Evolutionary conservation across 371 early-diverging fungal species (phyloP).

Genomic region (Apophysomyces variabilis): DNA sequence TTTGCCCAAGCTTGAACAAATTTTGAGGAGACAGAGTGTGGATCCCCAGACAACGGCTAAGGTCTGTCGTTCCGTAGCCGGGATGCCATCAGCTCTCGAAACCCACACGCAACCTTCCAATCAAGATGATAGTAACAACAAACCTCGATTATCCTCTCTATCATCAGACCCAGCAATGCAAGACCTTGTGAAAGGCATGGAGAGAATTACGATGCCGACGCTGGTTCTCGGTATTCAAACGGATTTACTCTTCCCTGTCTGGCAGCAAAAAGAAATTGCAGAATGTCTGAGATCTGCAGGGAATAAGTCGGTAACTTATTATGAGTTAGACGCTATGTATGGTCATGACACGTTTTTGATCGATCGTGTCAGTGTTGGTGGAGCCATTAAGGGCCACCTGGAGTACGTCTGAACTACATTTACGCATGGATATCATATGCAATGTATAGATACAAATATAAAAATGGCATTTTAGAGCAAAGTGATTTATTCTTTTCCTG

Average conservation of each 20-base stretch:
- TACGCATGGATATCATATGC: no score
- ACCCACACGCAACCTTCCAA: conserved; percentile 20
- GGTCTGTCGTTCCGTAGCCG: conserved; percentile 31
- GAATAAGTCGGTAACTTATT: conserved; percentile 90
- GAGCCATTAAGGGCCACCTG: conserved; percentile 93
- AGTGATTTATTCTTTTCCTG: no score
- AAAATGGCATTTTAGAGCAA: background rate
- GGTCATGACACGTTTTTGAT: conserved; percentile 98
- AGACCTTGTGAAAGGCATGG: conserved; percentile 65
- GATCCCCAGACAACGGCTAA: conserved; percentile 28
- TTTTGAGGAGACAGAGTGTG: conserved; percentile 22
- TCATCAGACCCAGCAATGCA: conserved; percentile 51
- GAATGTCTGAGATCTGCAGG: conserved; percentile 80
- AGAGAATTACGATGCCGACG: conserved; percentile 70
- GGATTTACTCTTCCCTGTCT: conserved; percentile 92
- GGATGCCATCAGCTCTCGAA: conserved; percentile 44
- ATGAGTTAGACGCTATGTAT: conserved; percentile 95
- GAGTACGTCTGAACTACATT: conserved; percentile 41
- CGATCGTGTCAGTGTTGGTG: conserved; percentile 87
- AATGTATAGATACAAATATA: background rate
- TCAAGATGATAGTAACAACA: background rate
- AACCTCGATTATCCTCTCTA: conserved; percentile 26
- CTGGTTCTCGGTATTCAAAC: conserved; percentile 93
- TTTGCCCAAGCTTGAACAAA: conserved; percentile 31
- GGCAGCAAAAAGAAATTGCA: conserved; percentile 96